phyloP scores from a whole-genome alignment of 257 asterid species.

The Solanum infundibuliforme region DNA sequence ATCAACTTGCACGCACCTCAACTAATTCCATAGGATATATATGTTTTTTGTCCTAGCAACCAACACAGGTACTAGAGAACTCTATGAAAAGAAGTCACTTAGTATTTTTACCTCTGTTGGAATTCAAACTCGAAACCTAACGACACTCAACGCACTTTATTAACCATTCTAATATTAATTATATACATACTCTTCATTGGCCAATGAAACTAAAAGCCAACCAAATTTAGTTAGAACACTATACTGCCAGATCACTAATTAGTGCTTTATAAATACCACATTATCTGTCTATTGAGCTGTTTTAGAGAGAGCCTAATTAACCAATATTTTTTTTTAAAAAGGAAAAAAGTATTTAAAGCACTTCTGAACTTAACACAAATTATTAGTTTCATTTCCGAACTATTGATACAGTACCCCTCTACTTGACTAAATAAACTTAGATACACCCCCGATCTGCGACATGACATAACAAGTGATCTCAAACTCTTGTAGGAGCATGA shows the following conservation, averaged over 20 bases:
- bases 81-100: too few relatives aligned
- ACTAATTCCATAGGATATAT: too few relatives aligned
- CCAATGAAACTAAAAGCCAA: neutral
- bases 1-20: too few relatives aligned
- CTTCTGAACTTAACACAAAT: rapidly evolving
- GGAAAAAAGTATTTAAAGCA: too few relatives aligned
- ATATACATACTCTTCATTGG: neutral
- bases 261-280: neutral
- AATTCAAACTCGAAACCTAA: neutral
- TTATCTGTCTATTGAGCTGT: neutral
- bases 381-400: too few relatives aligned
- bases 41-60: too few relatives aligned
- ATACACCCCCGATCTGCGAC: neutral
- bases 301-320: neutral
- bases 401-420: too few relatives aligned
- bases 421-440: too few relatives aligned
- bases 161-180: neutral
- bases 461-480: too few relatives aligned
- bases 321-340: neutral
- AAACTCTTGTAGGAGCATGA: neutral
- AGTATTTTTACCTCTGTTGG: rapidly evolving
- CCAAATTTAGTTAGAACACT: neutral
- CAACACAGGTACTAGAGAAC: too few relatives aligned
- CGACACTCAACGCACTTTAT: neutral
- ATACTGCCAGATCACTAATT: neutral